These are phyloP conservation scores for Annulohypoxylon stygium DNA, from an alignment of 495 filamentous ascomycete species.

Conservation along the genomic window DNA sequence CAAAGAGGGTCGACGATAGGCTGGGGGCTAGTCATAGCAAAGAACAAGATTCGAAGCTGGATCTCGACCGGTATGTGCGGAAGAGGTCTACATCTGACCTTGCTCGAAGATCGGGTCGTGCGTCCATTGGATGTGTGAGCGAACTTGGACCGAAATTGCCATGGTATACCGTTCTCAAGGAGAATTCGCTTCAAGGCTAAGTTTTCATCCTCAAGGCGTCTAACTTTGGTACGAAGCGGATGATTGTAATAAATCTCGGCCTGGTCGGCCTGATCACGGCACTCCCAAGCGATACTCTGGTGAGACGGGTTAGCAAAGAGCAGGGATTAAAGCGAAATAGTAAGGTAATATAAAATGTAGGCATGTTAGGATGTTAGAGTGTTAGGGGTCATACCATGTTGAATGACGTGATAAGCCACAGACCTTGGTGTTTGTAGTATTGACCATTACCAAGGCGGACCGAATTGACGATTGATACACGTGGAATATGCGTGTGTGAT, in stretches of 20 bases:
- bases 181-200: constrained; percentile 55
- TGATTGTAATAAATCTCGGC: constrained; percentile 58
- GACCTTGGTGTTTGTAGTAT: constrained; percentile 6
- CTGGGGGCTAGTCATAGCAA: constrained; percentile 56
- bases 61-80: constrained; percentile 61
- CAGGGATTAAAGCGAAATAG: not conserved
- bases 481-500: not conserved
- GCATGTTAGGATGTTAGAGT: not conserved
- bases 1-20: constrained; percentile 64
- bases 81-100: constrained; percentile 31
- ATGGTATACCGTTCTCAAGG: constrained; percentile 56
- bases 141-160: constrained; percentile 45
- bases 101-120: constrained; percentile 41
- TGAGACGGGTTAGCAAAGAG: constrained; percentile 10
- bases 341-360: too few species aligned
- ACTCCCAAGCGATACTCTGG: constrained; percentile 54
- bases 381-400: constrained; percentile 32
- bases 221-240: constrained; percentile 54
- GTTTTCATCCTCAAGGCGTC: constrained; percentile 54
- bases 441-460: constrained; percentile 22
- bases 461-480: not conserved
- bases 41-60: constrained; percentile 58
- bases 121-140: constrained; percentile 18
- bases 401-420: constrained; percentile 24
- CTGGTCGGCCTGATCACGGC: constrained; percentile 58